Evolutionary conservation across 75 land plant genomes (phyloP).

Genomic region (Selaginella tamariscina): DNA sequence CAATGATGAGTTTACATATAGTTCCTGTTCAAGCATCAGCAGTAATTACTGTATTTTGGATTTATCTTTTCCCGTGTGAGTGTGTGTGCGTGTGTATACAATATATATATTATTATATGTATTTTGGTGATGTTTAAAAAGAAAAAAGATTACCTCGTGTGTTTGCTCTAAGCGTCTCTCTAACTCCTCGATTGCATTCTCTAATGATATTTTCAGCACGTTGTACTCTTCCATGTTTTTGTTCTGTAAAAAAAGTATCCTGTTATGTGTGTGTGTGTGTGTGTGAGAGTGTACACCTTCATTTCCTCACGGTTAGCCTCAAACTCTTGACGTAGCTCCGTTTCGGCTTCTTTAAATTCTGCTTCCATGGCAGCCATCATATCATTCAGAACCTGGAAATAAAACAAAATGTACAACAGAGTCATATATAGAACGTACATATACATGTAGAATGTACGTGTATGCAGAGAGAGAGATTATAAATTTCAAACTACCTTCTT

Average conservation of each 20-base stretch:
- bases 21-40: not conserved
- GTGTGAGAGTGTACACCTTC: conserved; percentile 11
- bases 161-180: conserved; percentile 28
- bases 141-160: conserved; percentile 21
- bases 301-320: conserved; percentile 27
- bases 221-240: conserved; percentile 33
- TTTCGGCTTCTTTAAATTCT: conserved; percentile 24
- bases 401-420: not conserved
- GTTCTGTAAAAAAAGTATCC: conserved; percentile 16
- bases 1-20: no score
- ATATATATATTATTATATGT: no score
- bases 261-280: not conserved
- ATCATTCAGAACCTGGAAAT: conserved; percentile 24
- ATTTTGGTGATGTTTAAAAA: not conserved
- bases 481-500: conserved; percentile 11
- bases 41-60: not conserved
- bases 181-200: conserved; percentile 24
- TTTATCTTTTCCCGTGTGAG: not conserved
- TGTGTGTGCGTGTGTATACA: no score
- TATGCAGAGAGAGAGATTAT: not conserved
- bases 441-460: not conserved
- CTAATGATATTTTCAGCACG: conserved; percentile 24
- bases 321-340: conserved; percentile 29
- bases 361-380: conserved; percentile 27
- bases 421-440: not conserved